Evolutionary conservation across 345 rosid species (phyloP), one percentile per base, ranked within the genome.

Genomic region (Draba incana): DNA sequence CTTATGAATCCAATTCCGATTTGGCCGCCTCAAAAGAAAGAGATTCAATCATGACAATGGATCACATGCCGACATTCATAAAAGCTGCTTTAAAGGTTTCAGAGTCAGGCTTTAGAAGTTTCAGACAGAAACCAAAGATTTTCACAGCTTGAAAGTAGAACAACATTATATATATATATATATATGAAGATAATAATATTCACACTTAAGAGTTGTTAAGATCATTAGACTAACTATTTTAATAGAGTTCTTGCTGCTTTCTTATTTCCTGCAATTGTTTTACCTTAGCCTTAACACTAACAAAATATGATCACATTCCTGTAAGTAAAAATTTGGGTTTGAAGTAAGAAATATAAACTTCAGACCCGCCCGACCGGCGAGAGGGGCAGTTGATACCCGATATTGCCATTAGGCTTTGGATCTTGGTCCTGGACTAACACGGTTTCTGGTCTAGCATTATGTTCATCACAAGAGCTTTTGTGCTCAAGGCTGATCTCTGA

Each of bases 291-390:
- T 75, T 62, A 68, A 68, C 11, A 75, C 63, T 68, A 68, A 35
- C 41, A 3, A 16, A 39, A 33, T 15, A 25, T 48, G 57, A 45
- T 54, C 69, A 74, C 64, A 33, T 61, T 61, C 68, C 69, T 54
- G 74, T 57, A 68, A 54, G 64, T 45, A 60, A 60, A 67, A 68
- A n/a, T 47, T 60, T 55, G 54, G 69, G 74, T 39, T 54, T 68
- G 69, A 68, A 75, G 74, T 61, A 68, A 62, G 47, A 61, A 68
- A 75, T 68, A 75, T 5, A 54, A 75, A 75, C 83, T 84, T 67
- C 78, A 90, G 71, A 88, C 93, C 82, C 86, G 80, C 56, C 86
- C 96, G 0, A 79, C 87, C 0, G 95, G 95, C 48, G 90, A 86
- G 30, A 68, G 64, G 14, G 89, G 78, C 8, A 5, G 85, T 63